phyloP scores from a whole-genome alignment of 2,329 filamentous ascomycete species.

The Malbranchea zuffiana region DNA sequence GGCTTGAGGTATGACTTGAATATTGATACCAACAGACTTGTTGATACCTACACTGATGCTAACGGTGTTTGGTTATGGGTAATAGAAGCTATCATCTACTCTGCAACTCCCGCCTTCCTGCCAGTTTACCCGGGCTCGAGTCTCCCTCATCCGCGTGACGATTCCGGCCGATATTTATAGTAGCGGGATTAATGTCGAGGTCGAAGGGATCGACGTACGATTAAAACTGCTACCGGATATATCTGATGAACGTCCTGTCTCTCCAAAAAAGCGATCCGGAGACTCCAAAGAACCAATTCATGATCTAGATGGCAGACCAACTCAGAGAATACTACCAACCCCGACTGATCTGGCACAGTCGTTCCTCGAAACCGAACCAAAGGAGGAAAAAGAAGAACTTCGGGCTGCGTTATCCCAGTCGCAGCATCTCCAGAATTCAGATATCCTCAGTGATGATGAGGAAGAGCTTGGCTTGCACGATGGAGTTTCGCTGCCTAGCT shows the following conservation, averaged over 20 bases:
- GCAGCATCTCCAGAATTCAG: constrained; percentile 41
- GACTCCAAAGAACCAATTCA: constrained; percentile 19
- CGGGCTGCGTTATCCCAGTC: constrained; percentile 45
- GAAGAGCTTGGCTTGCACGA: constrained; percentile 46
- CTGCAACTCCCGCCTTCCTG: constrained; percentile 64
- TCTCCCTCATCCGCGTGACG: constrained; percentile 66
- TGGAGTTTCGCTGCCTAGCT: constrained; percentile 46
- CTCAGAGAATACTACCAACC: constrained; percentile 37
- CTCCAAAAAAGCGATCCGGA: background rate
- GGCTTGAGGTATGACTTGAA: constrained; percentile 60
- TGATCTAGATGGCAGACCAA: background rate
- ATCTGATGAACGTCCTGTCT: background rate
- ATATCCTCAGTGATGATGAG: constrained; percentile 36
- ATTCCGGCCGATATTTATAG: constrained; percentile 81
- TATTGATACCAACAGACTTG: too few relatives aligned
- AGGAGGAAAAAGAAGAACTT: constrained; percentile 46
- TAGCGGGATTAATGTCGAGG: constrained; percentile 69
- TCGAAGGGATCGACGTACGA: constrained; percentile 68
- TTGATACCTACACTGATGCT: too few relatives aligned
- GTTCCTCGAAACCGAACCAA: constrained; percentile 48
- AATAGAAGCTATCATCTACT: constrained; percentile 64
- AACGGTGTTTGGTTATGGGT: background rate
- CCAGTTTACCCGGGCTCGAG: constrained; percentile 60
- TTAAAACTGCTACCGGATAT: constrained; percentile 43
- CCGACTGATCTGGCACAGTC: constrained; percentile 50